Evolutionary conservation across 2,329 filamentous ascomycete genomes (phyloP).

Genomic region (Diplocarpon rosae): DNA sequence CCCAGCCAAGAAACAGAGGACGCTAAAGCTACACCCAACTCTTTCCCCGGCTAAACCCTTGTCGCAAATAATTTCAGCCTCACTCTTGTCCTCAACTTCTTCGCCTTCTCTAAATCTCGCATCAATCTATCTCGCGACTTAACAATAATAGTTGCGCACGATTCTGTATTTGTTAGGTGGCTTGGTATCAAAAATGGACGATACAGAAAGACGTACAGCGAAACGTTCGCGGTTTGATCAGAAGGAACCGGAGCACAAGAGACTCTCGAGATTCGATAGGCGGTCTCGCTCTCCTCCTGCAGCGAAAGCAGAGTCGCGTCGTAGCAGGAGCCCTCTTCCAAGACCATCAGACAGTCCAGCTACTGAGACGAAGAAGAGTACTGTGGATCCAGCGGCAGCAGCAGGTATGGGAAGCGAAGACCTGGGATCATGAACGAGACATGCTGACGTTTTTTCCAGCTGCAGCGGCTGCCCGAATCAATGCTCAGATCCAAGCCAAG

Average conservation of each 20-base stretch:
- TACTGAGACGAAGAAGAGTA: conserved; percentile 30
- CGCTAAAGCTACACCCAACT: too few species aligned
- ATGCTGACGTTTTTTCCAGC: conserved; percentile 37
- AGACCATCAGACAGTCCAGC: conserved; percentile 30
- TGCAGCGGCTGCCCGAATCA: conserved; percentile 81
- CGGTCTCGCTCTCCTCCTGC: conserved; percentile 72
- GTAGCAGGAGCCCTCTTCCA: conserved; percentile 70
- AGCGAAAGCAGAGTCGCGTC: conserved; percentile 54
- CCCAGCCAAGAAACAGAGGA: too few species aligned
- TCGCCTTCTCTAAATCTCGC: too few species aligned
- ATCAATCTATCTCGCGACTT: too few species aligned
- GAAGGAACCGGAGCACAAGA: conserved; percentile 69
- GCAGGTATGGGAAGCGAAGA: conserved; percentile 46
- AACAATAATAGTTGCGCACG: too few species aligned
- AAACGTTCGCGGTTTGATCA: conserved; percentile 95
- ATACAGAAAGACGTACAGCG: conserved; percentile 57
- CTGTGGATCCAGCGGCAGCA: conserved; percentile 56
- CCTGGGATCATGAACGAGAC: conserved; percentile 1
- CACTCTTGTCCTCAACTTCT: not conserved
- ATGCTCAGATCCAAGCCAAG: conserved; percentile 72
- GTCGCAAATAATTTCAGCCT: not conserved
- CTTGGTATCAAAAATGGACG: conserved; percentile 47
- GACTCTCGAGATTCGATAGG: conserved; percentile 75
- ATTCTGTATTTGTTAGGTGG: too few species aligned
- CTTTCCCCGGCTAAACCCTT: too few species aligned